phyloP scores from a whole-genome alignment of 2,329 filamentous ascomycete genomes.

The Xylariomycetidae sp. region DNA sequence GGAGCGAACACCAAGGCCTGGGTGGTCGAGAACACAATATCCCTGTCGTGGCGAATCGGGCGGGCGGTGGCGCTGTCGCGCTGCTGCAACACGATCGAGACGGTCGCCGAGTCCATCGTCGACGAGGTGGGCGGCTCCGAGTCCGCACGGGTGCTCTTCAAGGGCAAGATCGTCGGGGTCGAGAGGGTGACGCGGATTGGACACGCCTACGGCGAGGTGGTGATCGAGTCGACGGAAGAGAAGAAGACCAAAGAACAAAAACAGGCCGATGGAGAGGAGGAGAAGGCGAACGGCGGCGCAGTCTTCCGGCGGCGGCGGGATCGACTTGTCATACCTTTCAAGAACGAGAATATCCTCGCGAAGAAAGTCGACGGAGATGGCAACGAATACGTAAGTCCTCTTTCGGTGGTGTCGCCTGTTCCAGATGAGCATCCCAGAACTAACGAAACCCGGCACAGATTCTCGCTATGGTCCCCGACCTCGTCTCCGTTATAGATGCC shows the following conservation, averaged over 20 bases:
- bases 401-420: neutral
- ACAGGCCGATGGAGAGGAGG: constrained; percentile 1
- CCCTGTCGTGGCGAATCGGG: constrained; percentile 51
- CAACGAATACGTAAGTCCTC: constrained; percentile 22
- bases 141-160: constrained; percentile 50
- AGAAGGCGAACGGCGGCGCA: constrained; percentile 11
- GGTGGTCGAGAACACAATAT: constrained; percentile 44
- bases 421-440: neutral
- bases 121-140: constrained; percentile 47
- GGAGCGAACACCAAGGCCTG: constrained; percentile 41
- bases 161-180: constrained; percentile 56
- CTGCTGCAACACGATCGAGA: constrained; percentile 41
- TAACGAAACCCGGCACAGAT: constrained; percentile 26
- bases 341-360: constrained; percentile 65
- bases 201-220: constrained; percentile 52
- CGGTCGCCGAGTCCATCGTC: constrained; percentile 51
- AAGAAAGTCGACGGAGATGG: constrained; percentile 26
- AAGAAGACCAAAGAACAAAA: no score
- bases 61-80: constrained; percentile 48
- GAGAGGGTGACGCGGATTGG: constrained; percentile 49
- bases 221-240: constrained; percentile 39
- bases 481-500: constrained; percentile 48
- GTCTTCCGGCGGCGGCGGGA: constrained; percentile 37
- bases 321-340: constrained; percentile 59
- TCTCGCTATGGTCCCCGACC: constrained; percentile 48